Conservation (phyloP, 2,329 filamentous ascomycete genomes). For the Chaetomium sp. region DNA sequence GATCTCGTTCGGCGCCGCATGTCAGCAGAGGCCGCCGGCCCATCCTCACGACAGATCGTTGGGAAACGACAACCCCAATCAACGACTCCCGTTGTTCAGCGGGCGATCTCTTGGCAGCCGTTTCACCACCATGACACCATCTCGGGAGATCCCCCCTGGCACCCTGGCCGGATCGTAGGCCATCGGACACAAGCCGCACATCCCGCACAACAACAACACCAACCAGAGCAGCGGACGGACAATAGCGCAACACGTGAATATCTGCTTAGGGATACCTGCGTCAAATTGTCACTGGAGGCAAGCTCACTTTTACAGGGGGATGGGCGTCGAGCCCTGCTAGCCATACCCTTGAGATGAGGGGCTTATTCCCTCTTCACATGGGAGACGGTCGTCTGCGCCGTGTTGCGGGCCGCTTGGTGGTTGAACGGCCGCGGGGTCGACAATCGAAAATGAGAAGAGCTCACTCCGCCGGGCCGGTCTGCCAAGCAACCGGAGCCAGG, state of each 20-base stretch:
- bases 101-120: constrained; percentile 7
- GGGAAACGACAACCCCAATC: constrained; percentile 10
- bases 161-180: constrained; percentile 12
- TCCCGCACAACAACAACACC: no score
- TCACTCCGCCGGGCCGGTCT: neutral
- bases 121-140: neutral
- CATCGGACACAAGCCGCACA: constrained; percentile 7
- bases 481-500: constrained; percentile 4
- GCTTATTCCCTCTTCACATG: neutral
- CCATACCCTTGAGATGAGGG: constrained; percentile 5
- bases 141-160: neutral
- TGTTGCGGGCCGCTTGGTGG: constrained; percentile 6
- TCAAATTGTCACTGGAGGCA: no score
- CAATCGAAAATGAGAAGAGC: neutral
- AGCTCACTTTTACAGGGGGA: no score
- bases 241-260: no score
- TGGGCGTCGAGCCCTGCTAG: neutral
- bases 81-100: neutral
- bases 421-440: constrained; percentile 5
- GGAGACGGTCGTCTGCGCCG: constrained; percentile 3
- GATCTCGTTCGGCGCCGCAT: constrained; percentile 6
- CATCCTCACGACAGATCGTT: neutral
- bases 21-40: constrained; percentile 23
- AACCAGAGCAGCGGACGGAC: no score
- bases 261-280: no score